Evolutionary conservation across 2,329 filamentous ascomycete species (phyloP), one percentile per base, ranked within the genome.

Genomic region (Aspergillus candidus): DNA sequence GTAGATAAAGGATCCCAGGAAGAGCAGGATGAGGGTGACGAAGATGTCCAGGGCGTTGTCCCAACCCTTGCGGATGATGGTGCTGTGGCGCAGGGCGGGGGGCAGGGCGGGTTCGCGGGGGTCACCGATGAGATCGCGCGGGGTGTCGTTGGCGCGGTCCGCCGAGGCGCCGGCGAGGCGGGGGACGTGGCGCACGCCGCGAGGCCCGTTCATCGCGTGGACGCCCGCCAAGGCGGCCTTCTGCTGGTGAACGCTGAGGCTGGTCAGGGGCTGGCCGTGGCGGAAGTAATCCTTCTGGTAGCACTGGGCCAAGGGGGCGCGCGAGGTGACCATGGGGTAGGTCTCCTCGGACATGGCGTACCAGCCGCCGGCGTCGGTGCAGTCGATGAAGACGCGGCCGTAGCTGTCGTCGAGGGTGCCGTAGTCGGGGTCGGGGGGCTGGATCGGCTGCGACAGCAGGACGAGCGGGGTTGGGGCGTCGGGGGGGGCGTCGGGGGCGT

Each of bases 261-360:
- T 69, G 54, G 63, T 65, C 10, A 71, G 56, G 1, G 65, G 59
- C 35, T 66, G 62, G 4, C 65, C 63, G 35, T 55, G 50, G 7
- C 60, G 58, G 36, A 68, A 62, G 39, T 68, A 82, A 46, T 73
- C 72, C 42, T 72, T 72, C 38, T 73, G 71, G 51, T 81, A 80
- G 58, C 75, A 80, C 41, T 73, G 66, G 7, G 81, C 80, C 50
- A 71, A 68, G 17, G 73, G 70, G 4, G 80, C 81, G 33, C 76
- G 83, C 41, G 88, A 80, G 15, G 90, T 84, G 22, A 95, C 88
- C 8, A 91, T 76, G 3, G 93, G 93, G 56, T 96, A 97, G 7
- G 82, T 82, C 33, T 75, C 77, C 46, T 94, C 91, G 1, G 91
- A 96, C 68, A 97, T 77, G 29, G 90, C 93, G 65, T 91, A 98